phyloP scores from a whole-genome alignment of 352 stramenopile species.

The Phytopythium ostracodes region DNA sequence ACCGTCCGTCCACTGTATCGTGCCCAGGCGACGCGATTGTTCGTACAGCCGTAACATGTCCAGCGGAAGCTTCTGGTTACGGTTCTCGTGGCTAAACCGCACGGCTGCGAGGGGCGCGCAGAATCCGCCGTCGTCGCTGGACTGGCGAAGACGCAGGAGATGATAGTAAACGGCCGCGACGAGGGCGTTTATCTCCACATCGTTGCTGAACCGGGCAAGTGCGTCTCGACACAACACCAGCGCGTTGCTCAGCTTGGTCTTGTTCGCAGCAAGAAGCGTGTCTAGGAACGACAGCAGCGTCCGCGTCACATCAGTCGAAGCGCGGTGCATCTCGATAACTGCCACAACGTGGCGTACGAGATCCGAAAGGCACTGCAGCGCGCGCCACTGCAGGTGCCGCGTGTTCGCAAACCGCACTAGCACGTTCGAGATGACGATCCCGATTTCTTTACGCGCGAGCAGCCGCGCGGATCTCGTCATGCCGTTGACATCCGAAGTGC shows the following conservation, averaged over 20 bases:
- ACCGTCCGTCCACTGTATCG: neutral
- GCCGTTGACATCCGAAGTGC: neutral
- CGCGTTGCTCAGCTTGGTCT: conserved; percentile 9
- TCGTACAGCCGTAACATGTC: conserved; percentile 21
- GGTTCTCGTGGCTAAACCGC: conserved; percentile 24
- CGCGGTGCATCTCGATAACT: neutral
- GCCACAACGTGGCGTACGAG: conserved; percentile 15
- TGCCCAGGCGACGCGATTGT: neutral
- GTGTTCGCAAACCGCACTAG: conserved; percentile 15
- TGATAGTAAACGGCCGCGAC: conserved; percentile 19
- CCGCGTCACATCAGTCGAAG: neutral
- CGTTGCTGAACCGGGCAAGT: conserved; percentile 12
- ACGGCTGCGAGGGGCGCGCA: conserved; percentile 3
- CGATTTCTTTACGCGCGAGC: conserved; percentile 13
- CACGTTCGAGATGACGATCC: conserved; percentile 12
- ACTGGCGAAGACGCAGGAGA: conserved; percentile 13
- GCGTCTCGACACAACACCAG: conserved; percentile 19
- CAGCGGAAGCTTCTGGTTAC: conserved; percentile 21
- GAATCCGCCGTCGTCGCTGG: neutral
- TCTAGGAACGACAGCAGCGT: neutral
- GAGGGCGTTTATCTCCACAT: conserved; percentile 18
- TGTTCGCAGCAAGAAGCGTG: neutral
- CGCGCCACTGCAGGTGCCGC: conserved; percentile 15
- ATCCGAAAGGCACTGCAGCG: conserved; percentile 12
- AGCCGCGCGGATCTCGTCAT: neutral